Evolutionary conservation across 176 grass and related monocot genomes (phyloP).

Genomic region (Avena sativa): DNA sequence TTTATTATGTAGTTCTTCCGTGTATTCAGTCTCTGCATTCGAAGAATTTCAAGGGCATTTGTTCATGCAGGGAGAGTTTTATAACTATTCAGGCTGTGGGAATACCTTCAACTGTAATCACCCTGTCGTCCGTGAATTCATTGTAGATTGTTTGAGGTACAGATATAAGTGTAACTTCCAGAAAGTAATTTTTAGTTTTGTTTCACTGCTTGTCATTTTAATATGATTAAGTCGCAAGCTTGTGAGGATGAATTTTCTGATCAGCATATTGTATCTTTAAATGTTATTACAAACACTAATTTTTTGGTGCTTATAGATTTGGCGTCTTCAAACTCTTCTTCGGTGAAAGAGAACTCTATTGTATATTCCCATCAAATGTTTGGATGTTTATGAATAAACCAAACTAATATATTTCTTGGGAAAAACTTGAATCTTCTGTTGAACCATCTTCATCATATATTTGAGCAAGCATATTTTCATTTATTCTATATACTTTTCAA

Average conservation of each 20-base stretch:
- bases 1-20: slow-evolving; percentile 8
- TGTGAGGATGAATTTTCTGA: background rate
- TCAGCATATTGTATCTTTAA: slow-evolving; percentile 15
- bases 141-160: slow-evolving; percentile 97
- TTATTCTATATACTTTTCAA: slow-evolving; percentile 25
- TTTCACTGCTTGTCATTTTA: slow-evolving; percentile 22
- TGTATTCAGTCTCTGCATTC: background rate
- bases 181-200: background rate
- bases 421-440: slow-evolving; percentile 2
- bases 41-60: slow-evolving; percentile 41
- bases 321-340: slow-evolving; percentile 27
- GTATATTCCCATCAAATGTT: background rate
- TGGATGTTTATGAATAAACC: slow-evolving; percentile 14
- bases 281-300: slow-evolving; percentile 6
- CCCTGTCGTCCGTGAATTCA: slow-evolving; percentile 91
- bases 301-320: background rate
- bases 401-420: background rate
- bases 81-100: slow-evolving; percentile 96
- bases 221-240: slow-evolving; percentile 5
- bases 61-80: slow-evolving; percentile 87
- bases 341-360: background rate
- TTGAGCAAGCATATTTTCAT: background rate
- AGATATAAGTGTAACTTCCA: slow-evolving; percentile 9
- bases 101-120: slow-evolving; percentile 99
- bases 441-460: slow-evolving; percentile 16